Conservation (phyloP, 352 stramenopile species). For the Phytophthora quininea region DNA sequence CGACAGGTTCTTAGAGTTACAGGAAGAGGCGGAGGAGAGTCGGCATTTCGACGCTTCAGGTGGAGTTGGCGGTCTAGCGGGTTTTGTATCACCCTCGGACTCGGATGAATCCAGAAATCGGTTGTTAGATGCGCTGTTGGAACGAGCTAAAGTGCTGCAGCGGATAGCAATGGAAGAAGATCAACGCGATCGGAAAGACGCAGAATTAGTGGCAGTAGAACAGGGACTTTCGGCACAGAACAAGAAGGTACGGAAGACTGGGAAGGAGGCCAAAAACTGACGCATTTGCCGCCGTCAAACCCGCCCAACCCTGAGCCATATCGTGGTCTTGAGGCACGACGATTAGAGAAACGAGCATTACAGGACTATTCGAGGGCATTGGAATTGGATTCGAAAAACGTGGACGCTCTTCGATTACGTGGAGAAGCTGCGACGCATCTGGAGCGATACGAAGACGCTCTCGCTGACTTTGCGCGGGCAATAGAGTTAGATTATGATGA, state of each 20-base stretch:
- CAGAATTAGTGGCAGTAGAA: conserved; percentile 50
- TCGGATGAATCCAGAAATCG: conserved; percentile 24
- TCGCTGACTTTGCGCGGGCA: conserved; percentile 56
- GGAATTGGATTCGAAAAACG: conserved; percentile 46
- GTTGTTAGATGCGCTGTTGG: conserved; percentile 62
- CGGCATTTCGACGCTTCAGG: conserved; percentile 47
- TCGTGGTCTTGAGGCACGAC: conserved; percentile 39
- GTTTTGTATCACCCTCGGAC: conserved; percentile 29
- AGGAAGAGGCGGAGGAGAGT: conserved; percentile 48
- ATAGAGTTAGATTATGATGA: conserved; percentile 54
- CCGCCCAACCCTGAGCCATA: conserved; percentile 28
- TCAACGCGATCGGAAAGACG: conserved; percentile 48
- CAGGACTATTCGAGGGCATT: conserved; percentile 66
- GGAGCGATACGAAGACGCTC: conserved; percentile 57
- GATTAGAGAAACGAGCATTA: conserved; percentile 62
- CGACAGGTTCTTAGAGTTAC: conserved; percentile 74
- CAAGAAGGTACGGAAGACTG: conserved; percentile 9
- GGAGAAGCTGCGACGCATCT: conserved; percentile 56
- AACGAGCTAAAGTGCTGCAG: conserved; percentile 62
- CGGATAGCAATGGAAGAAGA: conserved; percentile 62
- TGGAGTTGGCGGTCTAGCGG: conserved; percentile 36
- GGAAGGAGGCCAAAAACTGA: conserved; percentile 11
- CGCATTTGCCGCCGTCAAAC: conserved; percentile 13
- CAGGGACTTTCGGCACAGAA: conserved; percentile 33
- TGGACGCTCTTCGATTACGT: conserved; percentile 49